Base-by-base conservation (phyloP, 192 early-diverging fungal species). In the Umbelopsis sp. region DNA sequence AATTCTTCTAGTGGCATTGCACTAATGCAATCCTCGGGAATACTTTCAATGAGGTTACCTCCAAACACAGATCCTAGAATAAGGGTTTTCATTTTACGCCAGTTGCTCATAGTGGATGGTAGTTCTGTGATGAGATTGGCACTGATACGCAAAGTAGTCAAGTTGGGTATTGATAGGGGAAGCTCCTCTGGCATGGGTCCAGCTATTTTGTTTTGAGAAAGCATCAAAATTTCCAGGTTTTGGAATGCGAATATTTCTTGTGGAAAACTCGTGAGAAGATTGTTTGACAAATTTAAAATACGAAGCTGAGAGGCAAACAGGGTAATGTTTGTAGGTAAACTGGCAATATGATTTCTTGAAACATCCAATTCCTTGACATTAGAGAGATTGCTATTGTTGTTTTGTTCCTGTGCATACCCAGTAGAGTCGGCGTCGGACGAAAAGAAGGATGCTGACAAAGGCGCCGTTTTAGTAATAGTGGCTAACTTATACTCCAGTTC, bases 21-120 rank as follows among this genome's bases (percentile, higher is more conserved):
- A 9, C 72, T 75, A 32, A 88, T 72, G 4, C 74, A 76, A 41
- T 80, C 68, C 2, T 76, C 56, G 43, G 85, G 82, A 32, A 85
- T 76, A 11, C 47, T 45, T 11, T 65, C 71, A 45, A 86, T 62
- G 1, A 70, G 71, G 41, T 86, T 86, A 21, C 85, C 85, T 2
- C 85, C 85, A 62, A 77, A 86, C 29, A 86, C 82, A 9, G 85
- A 86, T 3, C 85, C 85, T 50, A 86, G 72, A 24, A 78, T 78
- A 11, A 86, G 52, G 5, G 74, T 80, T 44, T 79, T 77, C 29
- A 86, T 77, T 22, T 81, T 75, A 20, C 65, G 71, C 72, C 83
- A 78, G 8, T 74, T 66, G 3, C 70, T 52, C 16, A 86, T 54
- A 1, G 76, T 74, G 43, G 65, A 50, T 2, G 82, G 77, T 14